Evolutionary conservation across 148 eudicot species (phyloP), one percentile per base, ranked within the genome.

Genomic region (Persicaria tinctoria): DNA sequence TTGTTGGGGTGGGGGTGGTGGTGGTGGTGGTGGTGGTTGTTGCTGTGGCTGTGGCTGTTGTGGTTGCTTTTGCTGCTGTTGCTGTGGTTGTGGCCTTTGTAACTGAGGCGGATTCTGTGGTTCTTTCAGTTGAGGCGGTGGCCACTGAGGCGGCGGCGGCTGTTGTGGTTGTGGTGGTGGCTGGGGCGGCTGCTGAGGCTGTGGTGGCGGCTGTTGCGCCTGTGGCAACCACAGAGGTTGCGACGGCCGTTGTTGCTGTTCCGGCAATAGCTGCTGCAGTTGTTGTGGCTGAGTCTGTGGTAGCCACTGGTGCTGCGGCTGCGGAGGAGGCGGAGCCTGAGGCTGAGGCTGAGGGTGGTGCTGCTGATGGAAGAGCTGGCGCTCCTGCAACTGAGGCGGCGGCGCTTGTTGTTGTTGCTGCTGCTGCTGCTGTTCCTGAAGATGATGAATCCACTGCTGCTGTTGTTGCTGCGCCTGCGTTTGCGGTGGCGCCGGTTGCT

Each of bases 1-100:
- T 78, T 79, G 80, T 70, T 78, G 82, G 7, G 48, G 80, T 18
- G 78, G 83, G 20, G n/a, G n/a, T n/a, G 44, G 82, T 46, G 63
- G 54, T 38, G 18, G 73, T 38, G 32, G 74, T 12, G 1, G 55
- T 8, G 55, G 76, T 17, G 5, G 4, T 56, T 38, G 68, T 4
- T 27, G n/a, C n/a, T 75, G 77, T 0, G 41, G n/a, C n/a, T 75
- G 77, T 0, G 41, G 70, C 54, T n/a, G 46, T 48, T 14, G 46
- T 27, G 54, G 74, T 23, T 46, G 76, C 49, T 74, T 47, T 46
- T 46, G 46, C 14, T 13, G 27, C 6, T n/a, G 51, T 46, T 55
- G 68, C 23, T n/a, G 51, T 8, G n/a, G 59, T n/a, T 11, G 72
- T 10, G 63, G 45, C 47, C 13, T 46, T 14, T 38, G 45, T 50